A percentile compares a stretch with the other conserved stretches of the same genome.
Evolutionary conservation across 352 stramenopile genomes (phyloP).

Genomic region (Globisporangium carolinianum): DNA sequence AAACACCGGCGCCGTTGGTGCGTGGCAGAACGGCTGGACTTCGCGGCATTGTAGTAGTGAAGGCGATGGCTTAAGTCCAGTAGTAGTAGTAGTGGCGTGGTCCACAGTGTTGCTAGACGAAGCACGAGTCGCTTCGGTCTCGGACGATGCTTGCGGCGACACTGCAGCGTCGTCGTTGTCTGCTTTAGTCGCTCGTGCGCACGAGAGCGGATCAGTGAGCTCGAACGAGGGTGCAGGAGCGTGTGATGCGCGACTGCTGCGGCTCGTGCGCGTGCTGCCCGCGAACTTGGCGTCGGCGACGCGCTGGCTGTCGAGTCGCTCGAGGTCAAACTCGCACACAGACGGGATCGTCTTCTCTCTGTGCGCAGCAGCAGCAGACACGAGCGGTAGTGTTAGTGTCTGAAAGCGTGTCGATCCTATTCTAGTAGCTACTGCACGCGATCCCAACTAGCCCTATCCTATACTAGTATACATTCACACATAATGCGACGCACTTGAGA

Average conservation of each 20-base stretch:
- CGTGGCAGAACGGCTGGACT: conserved; percentile 58
- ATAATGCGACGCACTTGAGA: conserved; percentile 30
- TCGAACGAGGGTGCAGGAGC: conserved; percentile 10
- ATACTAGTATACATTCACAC: too few species aligned
- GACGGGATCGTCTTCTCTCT: conserved; percentile 49
- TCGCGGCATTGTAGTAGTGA: conserved; percentile 29
- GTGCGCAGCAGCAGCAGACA: neutral
- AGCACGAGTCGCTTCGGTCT: neutral
- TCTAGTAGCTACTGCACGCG: too few species aligned
- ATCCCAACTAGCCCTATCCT: too few species aligned
- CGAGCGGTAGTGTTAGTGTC: neutral
- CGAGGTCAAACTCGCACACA: conserved; percentile 50
- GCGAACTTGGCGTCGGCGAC: conserved; percentile 37
- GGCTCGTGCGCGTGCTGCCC: neutral
- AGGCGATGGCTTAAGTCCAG: neutral
- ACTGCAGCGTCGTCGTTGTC: too few species aligned
- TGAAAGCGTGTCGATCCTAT: too few species aligned
- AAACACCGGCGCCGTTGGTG: conserved; percentile 20
- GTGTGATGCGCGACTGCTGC: conserved; percentile 2
- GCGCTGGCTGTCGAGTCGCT: conserved; percentile 36
- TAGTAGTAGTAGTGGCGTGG: neutral
- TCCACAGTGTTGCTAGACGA: neutral
- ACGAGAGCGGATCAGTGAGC: conserved; percentile 32
- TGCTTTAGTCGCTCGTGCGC: neutral
- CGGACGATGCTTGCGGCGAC: neutral